Evolutionary conservation across 257 asterid species (phyloP).

Genomic region (Solanum stenotomum): DNA sequence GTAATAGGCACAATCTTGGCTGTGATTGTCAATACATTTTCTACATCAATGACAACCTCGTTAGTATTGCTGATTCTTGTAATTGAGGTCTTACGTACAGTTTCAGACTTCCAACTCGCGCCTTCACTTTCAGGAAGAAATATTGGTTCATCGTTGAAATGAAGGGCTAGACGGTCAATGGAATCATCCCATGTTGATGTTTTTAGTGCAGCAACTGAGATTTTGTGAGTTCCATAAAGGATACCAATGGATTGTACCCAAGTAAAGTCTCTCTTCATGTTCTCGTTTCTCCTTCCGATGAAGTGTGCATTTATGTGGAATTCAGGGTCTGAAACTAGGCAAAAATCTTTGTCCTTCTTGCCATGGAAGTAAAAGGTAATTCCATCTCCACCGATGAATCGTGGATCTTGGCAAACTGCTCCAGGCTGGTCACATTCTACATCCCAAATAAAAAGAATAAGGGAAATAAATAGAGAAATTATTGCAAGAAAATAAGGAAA

Average conservation of each 20-base stretch:
- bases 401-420: slow-evolving; percentile 2
- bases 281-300: not conserved
- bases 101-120: not conserved
- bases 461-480: not conserved
- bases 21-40: not conserved
- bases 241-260: slow-evolving; percentile 1
- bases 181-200: slow-evolving; percentile 1
- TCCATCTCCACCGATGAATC: not conserved
- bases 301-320: not conserved
- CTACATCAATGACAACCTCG: not conserved
- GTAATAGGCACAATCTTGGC: not conserved
- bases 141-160: not conserved
- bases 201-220: not conserved
- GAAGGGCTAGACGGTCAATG: not conserved
- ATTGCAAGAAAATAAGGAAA: not conserved
- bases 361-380: not conserved
- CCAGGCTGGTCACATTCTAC: slow-evolving; percentile 2
- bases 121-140: not conserved
- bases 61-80: not conserved
- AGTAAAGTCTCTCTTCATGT: not conserved
- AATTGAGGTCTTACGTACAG: not conserved
- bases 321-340: not conserved
- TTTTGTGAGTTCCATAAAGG: not conserved
- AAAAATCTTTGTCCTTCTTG: not conserved
- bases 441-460: not conserved